Evolutionary conservation across 2,329 filamentous ascomycete species (phyloP), one percentile per base, ranked within the genome.

Genomic region (Stagonosporopsis vannaccii): DNA sequence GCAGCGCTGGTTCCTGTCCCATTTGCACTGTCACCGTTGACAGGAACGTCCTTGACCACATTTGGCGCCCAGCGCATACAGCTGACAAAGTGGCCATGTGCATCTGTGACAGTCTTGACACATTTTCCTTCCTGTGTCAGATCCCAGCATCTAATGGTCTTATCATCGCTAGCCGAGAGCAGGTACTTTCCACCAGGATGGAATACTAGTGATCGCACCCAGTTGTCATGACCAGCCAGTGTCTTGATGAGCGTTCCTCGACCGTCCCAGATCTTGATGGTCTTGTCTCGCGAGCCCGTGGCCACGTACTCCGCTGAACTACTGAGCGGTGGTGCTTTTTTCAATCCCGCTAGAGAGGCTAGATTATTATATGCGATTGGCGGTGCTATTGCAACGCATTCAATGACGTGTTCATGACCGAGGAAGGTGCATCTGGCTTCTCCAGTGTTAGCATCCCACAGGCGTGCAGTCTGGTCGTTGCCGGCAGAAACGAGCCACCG

Each of bases 91-190:
- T 92, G 92, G 4, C 84, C 87, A 72, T 96, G 92, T 0, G 87
- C 87, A 60, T 92, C 90, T 33, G 84, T 82, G 15, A 98, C 79
- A 0, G 87, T 88, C 76, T 94, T 94, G 64, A 97, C 92, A 67
- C 92, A 94, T 70, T 92, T 93, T 37, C 91, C 91, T 74, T 96
- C 92, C 73, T 98, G 94, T 23, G 85, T 84, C 23, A 98, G 80
- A 78, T 98, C 94, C 94, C 94, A 98, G 80, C 93, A 97, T 51
- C 93, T 84, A 57, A 98, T 82, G 4, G 91, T 93, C 79, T 95
- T 96, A 79, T 98, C 94, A 73, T 98, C 94, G 15, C 89, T 85
- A 19, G 90, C 91, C 6, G 89, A 93, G 6, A 98, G 79, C 1
- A 98, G 83, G 69, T 95, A 97, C 76, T 94, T 96, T 39, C 94